Base-by-base conservation (phyloP, 371 early-diverging fungal species). In the Mortierella sp. region DNA sequence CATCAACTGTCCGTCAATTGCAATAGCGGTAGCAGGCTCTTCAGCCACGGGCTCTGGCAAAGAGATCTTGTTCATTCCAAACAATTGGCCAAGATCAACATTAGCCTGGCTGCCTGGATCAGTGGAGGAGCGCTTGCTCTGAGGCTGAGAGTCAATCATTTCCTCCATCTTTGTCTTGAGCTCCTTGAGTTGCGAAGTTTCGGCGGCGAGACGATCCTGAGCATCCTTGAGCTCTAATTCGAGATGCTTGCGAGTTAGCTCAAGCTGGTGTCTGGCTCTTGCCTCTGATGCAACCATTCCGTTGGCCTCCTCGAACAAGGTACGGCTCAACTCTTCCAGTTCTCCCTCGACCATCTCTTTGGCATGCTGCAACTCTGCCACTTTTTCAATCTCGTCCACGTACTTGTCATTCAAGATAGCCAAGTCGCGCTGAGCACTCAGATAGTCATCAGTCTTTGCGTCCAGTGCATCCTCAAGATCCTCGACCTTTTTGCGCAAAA, bases 271-370 rank as follows among this genome's bases (percentile, higher is more conserved):
- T 61, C 90, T 84, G 55, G 90, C 90, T 65, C 93, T 83, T 55
- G 93, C 92, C 76, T 97, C 97, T 15, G 92, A 86, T 3, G 97
- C 94, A 13, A 98, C 98, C 93, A 98, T 92, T 4, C 87, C 89
- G 66, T 98, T 97, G 0, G 98, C 98, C 83, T 97, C 95, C 71
- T 97, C 96, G 85, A 98, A 97, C 43, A 98, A 84, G 64, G 89
- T 88, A 47, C 93, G 89, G 33, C 95, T 96, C 57, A 97, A 79
- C 52, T 96, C 97, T 80, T 97, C 98, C 38, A 98, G 85, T 83
- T 98, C 98, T 32, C 91, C 93, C 77, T 97, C 96, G 0, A 97
- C 92, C 83, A 93, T 90, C 71, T 94, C 93, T 67, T 97, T 96
- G 68, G 94, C 91, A 70, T 92, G 92, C 75, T 96, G 95, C 66